phyloP scores from a whole-genome alignment of 148 eudicot species.

The Agrostemma githago region DNA sequence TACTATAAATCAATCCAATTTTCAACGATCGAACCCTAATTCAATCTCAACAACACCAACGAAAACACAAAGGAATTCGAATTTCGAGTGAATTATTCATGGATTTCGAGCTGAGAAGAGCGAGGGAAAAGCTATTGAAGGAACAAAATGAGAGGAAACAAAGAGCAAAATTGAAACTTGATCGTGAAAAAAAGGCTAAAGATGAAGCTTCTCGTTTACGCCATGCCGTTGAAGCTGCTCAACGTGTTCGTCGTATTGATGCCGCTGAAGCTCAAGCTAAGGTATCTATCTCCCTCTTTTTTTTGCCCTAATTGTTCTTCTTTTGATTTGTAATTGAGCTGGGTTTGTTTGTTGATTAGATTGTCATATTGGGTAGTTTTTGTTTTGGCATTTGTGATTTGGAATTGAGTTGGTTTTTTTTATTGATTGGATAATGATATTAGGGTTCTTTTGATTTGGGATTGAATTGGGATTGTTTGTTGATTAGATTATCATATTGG shows the following conservation, averaged over 20 bases:
- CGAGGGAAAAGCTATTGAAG: slow-evolving; percentile 76
- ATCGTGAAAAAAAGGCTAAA: slow-evolving; percentile 59
- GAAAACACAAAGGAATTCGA: neutral
- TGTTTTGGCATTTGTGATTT: neutral
- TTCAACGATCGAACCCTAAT: neutral
- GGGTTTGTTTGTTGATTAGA: neutral
- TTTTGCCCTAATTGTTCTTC: neutral
- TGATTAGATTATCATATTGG: neutral
- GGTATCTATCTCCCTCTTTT: slow-evolving; percentile 15
- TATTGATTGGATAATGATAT: neutral
- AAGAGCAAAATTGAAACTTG: slow-evolving; percentile 48
- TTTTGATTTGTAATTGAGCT: neutral
- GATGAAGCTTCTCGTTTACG: slow-evolving; percentile 59
- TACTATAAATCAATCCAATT: neutral
- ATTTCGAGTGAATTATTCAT: slow-evolving; percentile 17
- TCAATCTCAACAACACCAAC: neutral
- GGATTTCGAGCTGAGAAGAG: slow-evolving; percentile 88
- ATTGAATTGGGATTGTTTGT: neutral
- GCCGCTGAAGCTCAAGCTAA: slow-evolving; percentile 72
- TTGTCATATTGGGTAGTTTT: neutral
- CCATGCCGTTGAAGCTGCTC: slow-evolving; percentile 66
- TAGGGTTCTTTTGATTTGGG: neutral
- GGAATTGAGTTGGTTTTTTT: neutral
- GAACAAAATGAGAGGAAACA: slow-evolving; percentile 79
- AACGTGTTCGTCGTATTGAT: slow-evolving; percentile 57